phyloP scores from a whole-genome alignment of 495 filamentous ascomycete species.

The Penicillium taxi region DNA sequence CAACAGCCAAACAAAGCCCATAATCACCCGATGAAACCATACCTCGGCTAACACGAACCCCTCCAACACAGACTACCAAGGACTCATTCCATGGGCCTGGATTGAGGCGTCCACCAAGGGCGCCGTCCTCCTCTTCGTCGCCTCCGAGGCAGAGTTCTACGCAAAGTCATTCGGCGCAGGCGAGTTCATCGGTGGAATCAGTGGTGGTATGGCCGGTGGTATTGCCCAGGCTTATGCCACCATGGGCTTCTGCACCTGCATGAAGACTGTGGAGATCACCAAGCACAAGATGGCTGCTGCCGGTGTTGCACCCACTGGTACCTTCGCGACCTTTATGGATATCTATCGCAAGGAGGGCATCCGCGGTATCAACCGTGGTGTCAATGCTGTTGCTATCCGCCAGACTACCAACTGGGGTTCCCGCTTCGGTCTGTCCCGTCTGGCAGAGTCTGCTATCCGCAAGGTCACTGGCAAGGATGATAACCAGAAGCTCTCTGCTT shows the following conservation, averaged over 20 bases:
- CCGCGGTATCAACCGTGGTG: constrained; percentile 91
- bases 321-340: constrained; percentile 90
- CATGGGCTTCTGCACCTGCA: constrained; percentile 99
- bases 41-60: constrained; percentile 11
- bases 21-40: no score
- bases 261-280: constrained; percentile 99
- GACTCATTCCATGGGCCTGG: constrained; percentile 99
- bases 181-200: constrained; percentile 81
- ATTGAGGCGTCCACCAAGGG: constrained; percentile 99
- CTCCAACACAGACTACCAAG: constrained; percentile 77
- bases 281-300: constrained; percentile 85
- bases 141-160: constrained; percentile 94
- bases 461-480: constrained; percentile 72
- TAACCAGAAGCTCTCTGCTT: constrained; percentile 60
- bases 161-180: constrained; percentile 71
- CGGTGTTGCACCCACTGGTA: constrained; percentile 77
- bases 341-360: constrained; percentile 95
- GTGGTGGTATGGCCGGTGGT: constrained; percentile 87
- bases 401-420: constrained; percentile 99
- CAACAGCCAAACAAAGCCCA: not conserved
- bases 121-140: constrained; percentile 97
- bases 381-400: constrained; percentile 95
- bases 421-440: constrained; percentile 82
- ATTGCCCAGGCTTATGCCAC: constrained; percentile 97
- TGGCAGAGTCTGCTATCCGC: constrained; percentile 86